Base-by-base conservation (phyloP, 2,329 filamentous ascomycete genomes). In the Aspergillus phoenicis region DNA sequence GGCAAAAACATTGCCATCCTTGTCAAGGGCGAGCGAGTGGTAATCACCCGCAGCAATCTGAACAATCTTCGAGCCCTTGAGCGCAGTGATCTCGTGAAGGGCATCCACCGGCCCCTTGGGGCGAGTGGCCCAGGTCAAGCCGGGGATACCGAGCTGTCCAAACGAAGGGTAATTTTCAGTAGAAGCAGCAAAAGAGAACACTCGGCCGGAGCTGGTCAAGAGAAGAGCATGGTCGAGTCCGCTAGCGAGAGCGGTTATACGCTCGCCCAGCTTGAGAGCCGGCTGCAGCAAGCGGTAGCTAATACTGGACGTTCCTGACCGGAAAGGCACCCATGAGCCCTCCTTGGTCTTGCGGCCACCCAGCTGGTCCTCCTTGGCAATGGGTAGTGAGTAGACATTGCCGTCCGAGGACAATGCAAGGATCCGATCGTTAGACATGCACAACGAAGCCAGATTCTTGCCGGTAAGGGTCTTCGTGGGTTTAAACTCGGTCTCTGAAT, bases 171-270 rank as follows among this genome's bases (percentile, higher is more conserved):
- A 98, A 55, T 87, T 83, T 59, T 90, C 85, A 17, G 88, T 88
- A 63, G 90, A 92, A 2, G 92, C 88, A 2, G 91, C 94, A n/a
- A 91, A 89, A 2, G 93, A 91, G 77, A 96, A 98, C 36, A 98
- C 85, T 43, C 94, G 90, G 0, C 95, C 95, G 56, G 85, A 86
- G 51, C 87, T 92, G 0, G 94, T 97, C 62, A 97, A 83, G 53
- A 99, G 83, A 0, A 98, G 83, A 33, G 89, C 90, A 74, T 98
- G 94, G 71, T 98, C 93, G 13, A 91, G 83, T 2, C 95, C 95
- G 64, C 89, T 87, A 61, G 87, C 85, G 60, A 98, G 85, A 55
- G 91, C 84, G 0, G 85, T 85, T 7, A 98, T 81, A 61, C 85
- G 90, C 76, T 97, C 93, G 33, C 85, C 86, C 78, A 87, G 88